These are phyloP conservation scores for Neurospora sp. DNA, from an alignment of 495 filamentous ascomycete genomes.

Conservation along the genomic window DNA sequence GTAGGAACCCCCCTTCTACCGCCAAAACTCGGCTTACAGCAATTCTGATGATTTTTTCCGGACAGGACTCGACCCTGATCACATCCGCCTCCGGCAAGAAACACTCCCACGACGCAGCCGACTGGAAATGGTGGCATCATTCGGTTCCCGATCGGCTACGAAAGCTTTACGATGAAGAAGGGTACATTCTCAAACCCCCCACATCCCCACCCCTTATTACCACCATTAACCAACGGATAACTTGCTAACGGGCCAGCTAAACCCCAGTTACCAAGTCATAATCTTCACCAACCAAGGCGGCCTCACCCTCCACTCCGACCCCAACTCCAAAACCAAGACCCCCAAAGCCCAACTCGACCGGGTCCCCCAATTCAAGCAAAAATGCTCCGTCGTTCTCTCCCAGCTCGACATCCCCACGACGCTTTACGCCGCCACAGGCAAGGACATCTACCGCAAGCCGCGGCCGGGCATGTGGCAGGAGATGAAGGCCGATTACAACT, in stretches of 20 bases:
- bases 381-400: slow-evolving; percentile 55
- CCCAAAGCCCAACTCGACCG: slow-evolving; percentile 52
- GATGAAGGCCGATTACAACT: slow-evolving; percentile 60
- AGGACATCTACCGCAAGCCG: slow-evolving; percentile 79
- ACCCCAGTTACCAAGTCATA: slow-evolving; percentile 57
- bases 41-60: not conserved
- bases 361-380: slow-evolving; percentile 67
- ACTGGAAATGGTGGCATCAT: slow-evolving; percentile 94
- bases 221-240: not conserved
- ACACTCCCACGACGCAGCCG: slow-evolving; percentile 55
- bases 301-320: slow-evolving; percentile 57
- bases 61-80: slow-evolving; percentile 81
- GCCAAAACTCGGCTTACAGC: not conserved
- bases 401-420: slow-evolving; percentile 67
- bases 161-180: slow-evolving; percentile 53
- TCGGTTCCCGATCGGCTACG: slow-evolving; percentile 56
- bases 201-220: slow-evolving; percentile 5
- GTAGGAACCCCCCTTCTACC: slow-evolving; percentile 33
- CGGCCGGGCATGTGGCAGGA: slow-evolving; percentile 84
- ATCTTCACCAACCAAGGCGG: slow-evolving; percentile 85
- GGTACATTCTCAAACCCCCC: slow-evolving; percentile 10
- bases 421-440: slow-evolving; percentile 74
- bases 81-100: slow-evolving; percentile 68
- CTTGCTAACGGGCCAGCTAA: slow-evolving; percentile 1
- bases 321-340: slow-evolving; percentile 51